Conservation (phyloP, 208 protist genomes). For the Trypanosoma mega region DNA sequence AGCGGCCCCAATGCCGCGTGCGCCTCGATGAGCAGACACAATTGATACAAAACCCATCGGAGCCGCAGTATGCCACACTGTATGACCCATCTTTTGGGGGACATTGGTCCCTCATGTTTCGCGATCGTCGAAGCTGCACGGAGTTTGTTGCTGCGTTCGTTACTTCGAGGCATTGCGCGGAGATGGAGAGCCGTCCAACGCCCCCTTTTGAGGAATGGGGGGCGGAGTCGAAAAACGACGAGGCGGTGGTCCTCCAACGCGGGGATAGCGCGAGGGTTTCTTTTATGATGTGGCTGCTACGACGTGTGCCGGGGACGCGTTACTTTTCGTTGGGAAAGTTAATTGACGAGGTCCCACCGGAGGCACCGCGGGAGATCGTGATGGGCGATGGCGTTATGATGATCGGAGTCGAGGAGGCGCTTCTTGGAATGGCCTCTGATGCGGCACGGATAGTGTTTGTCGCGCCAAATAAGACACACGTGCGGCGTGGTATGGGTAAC, state of each 20-base stretch:
- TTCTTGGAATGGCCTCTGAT: conserved; percentile 42
- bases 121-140: conserved; percentile 28
- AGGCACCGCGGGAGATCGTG: conserved; percentile 34
- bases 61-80: conserved; percentile 40
- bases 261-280: conserved; percentile 24
- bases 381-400: conserved; percentile 41
- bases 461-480: conserved; percentile 26
- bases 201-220: conserved; percentile 24
- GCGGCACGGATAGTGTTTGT: conserved; percentile 51
- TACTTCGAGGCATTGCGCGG: conserved; percentile 38
- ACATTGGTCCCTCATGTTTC: conserved; percentile 40
- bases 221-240: conserved; percentile 6
- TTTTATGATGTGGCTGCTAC: conserved; percentile 40
- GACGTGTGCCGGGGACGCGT: conserved; percentile 27
- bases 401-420: conserved; percentile 39
- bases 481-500: conserved; percentile 25
- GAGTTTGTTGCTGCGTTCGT: conserved; percentile 44
- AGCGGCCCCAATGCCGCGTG: conserved; percentile 27
- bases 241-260: conserved; percentile 8
- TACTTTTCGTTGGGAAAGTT: conserved; percentile 40
- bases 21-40: conserved; percentile 17
- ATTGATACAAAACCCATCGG: conserved; percentile 23
- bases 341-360: conserved; percentile 39
- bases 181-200: background rate
- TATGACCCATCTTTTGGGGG: conserved; percentile 27